Evolutionary conservation across 306 rosid genomes (phyloP), one percentile per base, ranked within the genome.

Genomic region (Castanea sativa): DNA sequence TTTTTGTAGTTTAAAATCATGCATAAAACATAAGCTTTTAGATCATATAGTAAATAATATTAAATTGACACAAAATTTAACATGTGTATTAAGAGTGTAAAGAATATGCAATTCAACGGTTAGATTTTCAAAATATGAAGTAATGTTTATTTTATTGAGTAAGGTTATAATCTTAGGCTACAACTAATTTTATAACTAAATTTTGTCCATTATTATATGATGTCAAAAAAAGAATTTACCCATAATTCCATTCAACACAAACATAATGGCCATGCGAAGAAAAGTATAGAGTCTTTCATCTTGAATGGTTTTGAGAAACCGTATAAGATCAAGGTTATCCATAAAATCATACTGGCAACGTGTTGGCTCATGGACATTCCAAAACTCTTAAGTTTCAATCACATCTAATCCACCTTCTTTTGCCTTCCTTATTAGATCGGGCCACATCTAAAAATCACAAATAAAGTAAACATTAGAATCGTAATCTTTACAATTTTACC

Each of bases 201-300:
- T 25, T 25, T 25, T 25, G 1, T 25, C 27, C 27, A 25, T 25
- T 25, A 53, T 61, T 0, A 53, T 6, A 72, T 1, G 1, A 10
- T 3, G 45, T 25, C 12, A 53, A 58, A 25, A 43, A 25, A 19
- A 65, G 10, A 70, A 6, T 14, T 14, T 27, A 89, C 90, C 91
- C 91, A n/a, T 88, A 90, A 27, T 88, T 84, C 91, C 90, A 90
- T 68, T 90, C 91, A 0, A 87, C 91, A 69, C 93, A 87, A 14
- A 82, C 91, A 41, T 90, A 90, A 2, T 90, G 93, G 27, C 94
- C 91, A 88, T 88, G 3, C 94, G 91, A 81, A 86, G 91, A 79
- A 90, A 73, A 4, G 15, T 84, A 69, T 76, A 73, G 41, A 84
- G 53, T 7, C 80, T 0, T 23, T 23, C 69, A n/a, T 81, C 43